phyloP scores from a whole-genome alignment of 1,139 yeast species.

The Taphrina deformans region DNA sequence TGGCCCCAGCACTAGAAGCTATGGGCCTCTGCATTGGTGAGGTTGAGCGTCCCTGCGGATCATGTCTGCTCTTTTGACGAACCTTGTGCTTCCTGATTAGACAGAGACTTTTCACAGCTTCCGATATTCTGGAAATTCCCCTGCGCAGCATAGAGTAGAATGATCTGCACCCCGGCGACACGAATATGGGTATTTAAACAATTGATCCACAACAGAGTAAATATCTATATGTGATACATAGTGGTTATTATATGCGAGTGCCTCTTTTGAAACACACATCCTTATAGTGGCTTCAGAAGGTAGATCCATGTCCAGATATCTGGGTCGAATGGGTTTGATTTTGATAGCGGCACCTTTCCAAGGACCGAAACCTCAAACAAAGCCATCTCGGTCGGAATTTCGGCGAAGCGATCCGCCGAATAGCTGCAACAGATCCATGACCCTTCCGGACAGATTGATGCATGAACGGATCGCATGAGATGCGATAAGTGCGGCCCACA shows the following conservation, averaged over 20 bases:
- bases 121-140: background rate
- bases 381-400: background rate
- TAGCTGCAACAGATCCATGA: conserved; percentile 12
- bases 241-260: too few species aligned
- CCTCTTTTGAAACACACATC: background rate
- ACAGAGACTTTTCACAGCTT: background rate
- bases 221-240: too few species aligned
- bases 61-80: too few species aligned
- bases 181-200: too few species aligned
- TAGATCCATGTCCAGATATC: conserved; percentile 11
- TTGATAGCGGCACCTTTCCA: background rate
- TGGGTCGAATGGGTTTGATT: background rate
- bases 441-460: background rate
- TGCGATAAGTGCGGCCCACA: background rate
- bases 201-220: too few species aligned
- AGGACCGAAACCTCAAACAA: background rate
- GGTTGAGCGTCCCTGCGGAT: too few species aligned
- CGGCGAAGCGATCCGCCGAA: background rate
- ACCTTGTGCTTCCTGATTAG: background rate
- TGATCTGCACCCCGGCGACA: too few species aligned
- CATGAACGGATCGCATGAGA: background rate
- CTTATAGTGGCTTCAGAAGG: background rate
- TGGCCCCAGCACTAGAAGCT: background rate
- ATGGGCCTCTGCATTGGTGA: too few species aligned
- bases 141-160: background rate